phyloP scores from a whole-genome alignment of 495 filamentous ascomycete genomes.

The Chaetomium cochliodes region DNA sequence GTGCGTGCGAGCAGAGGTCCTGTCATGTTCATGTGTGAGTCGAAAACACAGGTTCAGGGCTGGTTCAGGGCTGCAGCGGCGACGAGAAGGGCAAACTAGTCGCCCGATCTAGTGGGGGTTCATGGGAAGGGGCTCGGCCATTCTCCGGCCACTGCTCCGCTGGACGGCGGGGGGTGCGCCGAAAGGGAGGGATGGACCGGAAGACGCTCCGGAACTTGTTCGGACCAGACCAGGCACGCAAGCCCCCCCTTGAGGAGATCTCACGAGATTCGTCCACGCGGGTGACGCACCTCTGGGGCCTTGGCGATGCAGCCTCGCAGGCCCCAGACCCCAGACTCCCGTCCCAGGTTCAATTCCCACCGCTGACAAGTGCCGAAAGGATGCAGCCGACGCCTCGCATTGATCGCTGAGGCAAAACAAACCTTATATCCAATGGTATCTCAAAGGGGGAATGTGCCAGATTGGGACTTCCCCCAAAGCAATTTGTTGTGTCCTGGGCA shows the following conservation, averaged over 20 bases:
- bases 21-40: background rate
- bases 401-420: background rate
- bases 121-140: background rate
- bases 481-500: background rate
- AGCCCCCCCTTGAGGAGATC: background rate
- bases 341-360: background rate
- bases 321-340: background rate
- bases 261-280: background rate
- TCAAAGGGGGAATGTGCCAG: constrained; percentile 8
- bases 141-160: background rate
- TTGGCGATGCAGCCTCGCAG: background rate
- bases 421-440: background rate
- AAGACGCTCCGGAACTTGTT: background rate
- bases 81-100: background rate
- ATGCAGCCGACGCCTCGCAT: background rate
- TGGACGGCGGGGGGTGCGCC: too few species aligned
- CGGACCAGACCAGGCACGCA: background rate
- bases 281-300: background rate
- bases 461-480: constrained; percentile 2
- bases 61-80: background rate
- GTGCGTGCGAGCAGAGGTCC: background rate
- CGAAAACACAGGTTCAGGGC: background rate
- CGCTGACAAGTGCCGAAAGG: constrained; percentile 7
- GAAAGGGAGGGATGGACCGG: too few species aligned
- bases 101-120: background rate